phyloP scores from a whole-genome alignment of 1,284 basidiomycete species.

The Pyrrhoderma lamaoense region DNA sequence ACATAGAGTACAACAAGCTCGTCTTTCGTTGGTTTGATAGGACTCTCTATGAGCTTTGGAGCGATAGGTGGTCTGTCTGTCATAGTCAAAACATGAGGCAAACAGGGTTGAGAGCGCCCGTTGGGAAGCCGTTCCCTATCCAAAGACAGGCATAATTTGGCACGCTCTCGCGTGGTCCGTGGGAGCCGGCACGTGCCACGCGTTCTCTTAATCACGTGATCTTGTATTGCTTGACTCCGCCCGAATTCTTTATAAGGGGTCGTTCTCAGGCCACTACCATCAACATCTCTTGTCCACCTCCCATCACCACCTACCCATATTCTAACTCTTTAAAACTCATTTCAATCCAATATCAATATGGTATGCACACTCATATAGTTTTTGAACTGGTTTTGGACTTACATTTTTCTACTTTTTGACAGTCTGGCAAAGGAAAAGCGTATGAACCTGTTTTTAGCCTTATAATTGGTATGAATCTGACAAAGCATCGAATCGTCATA shows the following conservation, averaged over 20 bases:
- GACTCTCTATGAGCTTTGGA: slow-evolving; percentile 17
- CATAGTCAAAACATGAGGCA: too few species aligned
- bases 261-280: slow-evolving; percentile 1
- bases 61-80: slow-evolving; percentile 18
- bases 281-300: slow-evolving; percentile 8
- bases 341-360: slow-evolving; percentile 16
- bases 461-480: neutral
- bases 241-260: neutral
- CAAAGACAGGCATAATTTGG: neutral
- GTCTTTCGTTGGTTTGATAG: slow-evolving; percentile 20
- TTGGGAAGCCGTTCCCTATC: too few species aligned
- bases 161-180: slow-evolving; percentile 2
- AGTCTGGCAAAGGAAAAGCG: slow-evolving; percentile 23
- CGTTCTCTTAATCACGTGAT: slow-evolving; percentile 1
- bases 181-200: neutral
- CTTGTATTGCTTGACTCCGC: slow-evolving; percentile 3
- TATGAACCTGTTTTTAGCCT: slow-evolving; percentile 6
- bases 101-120: too few species aligned
- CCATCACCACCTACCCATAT: slow-evolving; percentile 15
- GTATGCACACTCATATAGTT: slow-evolving; percentile 17
- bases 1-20: slow-evolving; percentile 52
- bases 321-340: slow-evolving; percentile 8
- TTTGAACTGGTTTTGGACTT: slow-evolving; percentile 4
- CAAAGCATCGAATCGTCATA: neutral
- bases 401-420: neutral